Base-by-base conservation (phyloP, 306 rosid genomes). In the Lathyrus oleraceus region DNA sequence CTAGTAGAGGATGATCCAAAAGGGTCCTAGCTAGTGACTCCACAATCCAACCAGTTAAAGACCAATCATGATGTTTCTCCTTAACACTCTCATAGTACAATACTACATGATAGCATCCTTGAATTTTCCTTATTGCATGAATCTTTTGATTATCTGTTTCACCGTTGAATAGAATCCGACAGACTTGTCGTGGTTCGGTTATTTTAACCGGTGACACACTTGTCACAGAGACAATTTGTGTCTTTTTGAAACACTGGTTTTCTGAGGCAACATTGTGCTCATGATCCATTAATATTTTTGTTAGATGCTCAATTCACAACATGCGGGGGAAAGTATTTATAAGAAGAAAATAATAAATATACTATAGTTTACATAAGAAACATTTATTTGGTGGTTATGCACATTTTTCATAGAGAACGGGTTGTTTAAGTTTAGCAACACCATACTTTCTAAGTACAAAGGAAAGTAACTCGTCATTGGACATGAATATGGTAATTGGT, bases 11-110 rank as follows among this genome's bases (percentile, higher is more conserved):
- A 6, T 84, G 56, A 9, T 79, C 81, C 72, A 57, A 32, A 6
- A 88, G 13, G 0, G 80, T 82, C 62, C 13, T 79, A 12, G 67
- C 83, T 1, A 88, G 85, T 1, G 95, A 84, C 74, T 88, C 89
- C 52, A 66, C 76, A 21, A 58, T 67, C 89, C 88, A 82, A 10
- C 95, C 87, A 5, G 83, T 87, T 21, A 86, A 67, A 30, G 54
- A 15, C 85, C 87, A 81, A 40, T 82, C 78, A 2, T 61, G 32
- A 1, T 70, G 76, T 1, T 76, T 81, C 2, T 66, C 51, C 0
- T 21, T 51, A 19, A 17, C 2, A 10, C 52, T 81, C 35, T 65
- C 68, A 62, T 78, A 79, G 83, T 75, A 89, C 10, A 86, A 23
- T 23, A 85, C 76, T 10, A 81, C 47, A 16, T 86, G 81, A 36